Base-by-base conservation (phyloP, 208 protist genomes). In the Cochliopodium minus region DNA sequence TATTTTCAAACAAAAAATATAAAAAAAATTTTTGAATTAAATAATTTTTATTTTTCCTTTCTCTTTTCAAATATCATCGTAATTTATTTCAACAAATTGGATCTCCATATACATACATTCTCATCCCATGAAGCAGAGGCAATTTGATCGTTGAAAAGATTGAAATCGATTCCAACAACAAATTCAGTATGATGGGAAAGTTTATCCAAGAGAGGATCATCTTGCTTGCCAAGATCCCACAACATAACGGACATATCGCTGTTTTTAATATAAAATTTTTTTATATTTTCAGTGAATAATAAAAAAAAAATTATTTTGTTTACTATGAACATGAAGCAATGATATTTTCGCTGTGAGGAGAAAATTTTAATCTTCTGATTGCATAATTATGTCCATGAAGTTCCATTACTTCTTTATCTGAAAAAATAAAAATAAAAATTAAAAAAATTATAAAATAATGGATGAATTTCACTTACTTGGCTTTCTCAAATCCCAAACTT, bases 81-180 rank as follows among this genome's bases (percentile, higher is more conserved):
- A n/a, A n/a, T n/a, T n/a, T n/a, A n/a, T n/a, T n/a, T n/a, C n/a
- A n/a, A n/a, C n/a, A n/a, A n/a, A n/a, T n/a, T n/a, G n/a, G n/a
- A n/a, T n/a, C n/a, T 62, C 45, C 38, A 67, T 4, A 64, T 35
- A 45, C 36, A 55, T 0, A 53, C 57, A 30, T 30, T 64, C 34
- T 67, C 57, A 32, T 67, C 63, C 57, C 55, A 67, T 17, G 35
- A 36, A 32, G 38, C 47, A 50, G 22, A 36, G 4, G 63, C 63
- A 9, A 67, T 9, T 20, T 55, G 35, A 25, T 60, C 68, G 2
- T 36, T 23, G 23, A 22, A 15, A 17, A 73, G 53, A 36, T 57
- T 68, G 36, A 72, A 76, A 53, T 70, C 70, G 23, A 67, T 26
- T n/a, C 70, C 70, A 20, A 71, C 34, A 42, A 68, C 70, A 55